Conservation (phyloP, 768 basidiomycete genomes). For the Asterophora lycoperdoides region DNA sequence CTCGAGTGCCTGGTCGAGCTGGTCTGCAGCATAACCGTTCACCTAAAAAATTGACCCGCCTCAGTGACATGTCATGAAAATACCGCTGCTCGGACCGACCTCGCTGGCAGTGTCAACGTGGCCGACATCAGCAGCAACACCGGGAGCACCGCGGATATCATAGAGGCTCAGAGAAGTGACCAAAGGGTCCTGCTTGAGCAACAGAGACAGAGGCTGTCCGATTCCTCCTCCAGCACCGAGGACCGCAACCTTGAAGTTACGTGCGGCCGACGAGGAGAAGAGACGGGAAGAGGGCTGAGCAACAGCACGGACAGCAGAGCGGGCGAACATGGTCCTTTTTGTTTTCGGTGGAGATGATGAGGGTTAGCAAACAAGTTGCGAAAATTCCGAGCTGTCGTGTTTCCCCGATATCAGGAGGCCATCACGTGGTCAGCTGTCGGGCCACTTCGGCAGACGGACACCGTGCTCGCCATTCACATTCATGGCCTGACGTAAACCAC, state of each 20-base stretch:
- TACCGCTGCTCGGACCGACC: constrained; percentile 40
- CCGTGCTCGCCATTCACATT: no score
- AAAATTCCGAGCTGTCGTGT: constrained; percentile 11
- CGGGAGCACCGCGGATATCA: constrained; percentile 93
- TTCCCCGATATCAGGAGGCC: constrained; percentile 10
- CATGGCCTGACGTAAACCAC: constrained; percentile 1
- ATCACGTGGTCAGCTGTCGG: constrained; percentile 1
- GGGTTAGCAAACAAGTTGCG: constrained; percentile 13
- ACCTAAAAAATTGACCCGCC: constrained; percentile 44
- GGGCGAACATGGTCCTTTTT: constrained; percentile 57
- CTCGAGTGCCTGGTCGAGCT: constrained; percentile 85
- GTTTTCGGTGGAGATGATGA: constrained; percentile 17
- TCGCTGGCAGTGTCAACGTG: constrained; percentile 86
- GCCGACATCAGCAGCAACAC: constrained; percentile 96
- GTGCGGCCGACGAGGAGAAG: constrained; percentile 72
- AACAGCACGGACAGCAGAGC: constrained; percentile 55
- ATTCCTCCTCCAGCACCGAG: constrained; percentile 99
- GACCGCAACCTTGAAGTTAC: constrained; percentile 87
- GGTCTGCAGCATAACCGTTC: constrained; percentile 74
- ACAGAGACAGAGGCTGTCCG: constrained; percentile 92
- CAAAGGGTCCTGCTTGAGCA: constrained; percentile 90
- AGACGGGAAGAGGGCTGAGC: constrained; percentile 51
- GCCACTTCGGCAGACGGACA: neutral
- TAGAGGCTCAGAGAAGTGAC: constrained; percentile 84
- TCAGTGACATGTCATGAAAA: constrained; percentile 3